Conservation (phyloP, 1,284 basidiomycete species). For the Ceratobasidium sp. region DNA sequence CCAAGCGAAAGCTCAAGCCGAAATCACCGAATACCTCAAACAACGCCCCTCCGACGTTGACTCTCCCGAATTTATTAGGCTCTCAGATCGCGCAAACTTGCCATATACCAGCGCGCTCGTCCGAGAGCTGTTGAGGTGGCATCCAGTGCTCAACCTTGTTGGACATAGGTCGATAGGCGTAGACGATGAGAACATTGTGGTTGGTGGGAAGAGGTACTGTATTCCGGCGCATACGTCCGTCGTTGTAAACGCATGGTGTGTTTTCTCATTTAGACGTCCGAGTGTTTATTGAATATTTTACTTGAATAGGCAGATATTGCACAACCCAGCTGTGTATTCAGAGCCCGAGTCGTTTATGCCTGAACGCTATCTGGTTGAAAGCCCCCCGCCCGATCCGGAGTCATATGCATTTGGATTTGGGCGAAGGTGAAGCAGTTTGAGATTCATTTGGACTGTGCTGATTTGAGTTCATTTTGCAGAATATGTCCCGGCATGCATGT, state of each 20-base stretch:
- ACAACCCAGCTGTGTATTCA: slow-evolving; percentile 89
- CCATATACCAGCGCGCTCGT: slow-evolving; percentile 30
- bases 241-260: slow-evolving; percentile 26
- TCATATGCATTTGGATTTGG: slow-evolving; percentile 36
- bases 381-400: slow-evolving; percentile 58
- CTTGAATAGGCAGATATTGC: slow-evolving; percentile 57
- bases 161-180: background rate
- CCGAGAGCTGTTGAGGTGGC: slow-evolving; percentile 32
- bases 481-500: slow-evolving; percentile 32
- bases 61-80: slow-evolving; percentile 5
- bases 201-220: slow-evolving; percentile 26
- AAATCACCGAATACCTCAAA: slow-evolving; percentile 20
- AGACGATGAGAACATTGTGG: slow-evolving; percentile 28
- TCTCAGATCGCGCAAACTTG: slow-evolving; percentile 22
- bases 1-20: slow-evolving; percentile 27
- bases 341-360: slow-evolving; percentile 86
- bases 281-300: background rate
- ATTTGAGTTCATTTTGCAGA: background rate
- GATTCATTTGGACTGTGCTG: background rate
- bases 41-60: background rate
- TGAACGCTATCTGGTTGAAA: slow-evolving; percentile 91
- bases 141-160: slow-evolving; percentile 21
- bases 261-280: background rate
- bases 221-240: slow-evolving; percentile 36
- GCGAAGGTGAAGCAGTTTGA: slow-evolving; percentile 1